Base-by-base conservation (phyloP, 139 green algal species). In the Microglena sp. region DNA sequence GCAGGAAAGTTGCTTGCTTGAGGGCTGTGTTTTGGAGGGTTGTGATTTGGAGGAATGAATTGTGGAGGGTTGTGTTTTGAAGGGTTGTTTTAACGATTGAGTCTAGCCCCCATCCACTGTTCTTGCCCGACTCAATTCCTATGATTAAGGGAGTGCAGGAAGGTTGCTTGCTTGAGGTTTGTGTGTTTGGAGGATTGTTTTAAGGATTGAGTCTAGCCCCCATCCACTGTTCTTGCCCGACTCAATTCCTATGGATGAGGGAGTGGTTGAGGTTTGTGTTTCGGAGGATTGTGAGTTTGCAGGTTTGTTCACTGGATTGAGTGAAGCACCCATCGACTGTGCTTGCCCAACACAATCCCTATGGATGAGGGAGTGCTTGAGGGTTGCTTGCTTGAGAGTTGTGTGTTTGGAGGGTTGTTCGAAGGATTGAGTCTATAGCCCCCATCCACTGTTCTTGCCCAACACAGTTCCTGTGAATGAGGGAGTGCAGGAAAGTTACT, bases 1-100 rank as follows among this genome's bases (percentile, higher is more conserved):
- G n/a, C n/a, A n/a, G n/a, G n/a, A n/a, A n/a, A n/a, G n/a, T n/a
- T n/a, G n/a, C n/a, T n/a, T n/a, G n/a, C n/a, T n/a, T n/a, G n/a
- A n/a, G n/a, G n/a, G n/a, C n/a, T 50, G 40, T n/a, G 40, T 18
- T n/a, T 11, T 50, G 40, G 40, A 50, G 40, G 18, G 40, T 18
- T 18, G 40, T 50, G 40, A 18, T n/a, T 50, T 50, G 18, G 11
- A 50, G 40, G 40, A 11, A 50, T 11, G 11, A 50, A 50, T 50
- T 50, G 40, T n/a, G 40, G 40, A n/a, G 11, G 18, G 18, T 50
- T 50, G 40, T 50, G 40, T n/a, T n/a, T n/a, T n/a, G n/a, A n/a
- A n/a, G n/a, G n/a, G n/a, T n/a, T n/a, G n/a, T n/a, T n/a, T n/a
- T 69, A 72, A 98, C 93, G 34, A 95, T 92, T 67, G 98, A 92